These are phyloP conservation scores for Trifolium pratense DNA, from an alignment of 306 rosid genomes.

Conservation along the genomic window DNA sequence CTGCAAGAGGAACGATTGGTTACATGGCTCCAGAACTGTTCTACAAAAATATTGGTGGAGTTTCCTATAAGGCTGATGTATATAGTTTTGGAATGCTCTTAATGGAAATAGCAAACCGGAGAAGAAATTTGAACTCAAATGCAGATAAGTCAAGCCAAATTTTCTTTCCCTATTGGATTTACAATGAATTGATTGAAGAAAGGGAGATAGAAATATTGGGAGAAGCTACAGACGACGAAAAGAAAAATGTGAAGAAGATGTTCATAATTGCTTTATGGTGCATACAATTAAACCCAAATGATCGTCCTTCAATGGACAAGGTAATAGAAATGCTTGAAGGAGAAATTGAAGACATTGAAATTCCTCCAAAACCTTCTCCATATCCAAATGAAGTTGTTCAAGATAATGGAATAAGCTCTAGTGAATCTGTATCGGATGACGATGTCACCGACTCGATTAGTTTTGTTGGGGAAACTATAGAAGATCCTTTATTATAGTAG, in stretches of 20 bases:
- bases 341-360: neutral
- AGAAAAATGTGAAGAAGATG: neutral
- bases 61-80: conserved; percentile 5
- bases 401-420: neutral
- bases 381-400: neutral
- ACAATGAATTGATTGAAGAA: conserved; percentile 1
- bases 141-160: neutral
- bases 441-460: neutral
- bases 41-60: conserved; percentile 19
- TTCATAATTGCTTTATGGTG: neutral
- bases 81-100: conserved; percentile 31
- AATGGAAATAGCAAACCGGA: conserved; percentile 15
- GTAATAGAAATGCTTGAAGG: conserved; percentile 2
- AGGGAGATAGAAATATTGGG: neutral
- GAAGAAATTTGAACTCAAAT: neutral
- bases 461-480: neutral
- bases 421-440: neutral
- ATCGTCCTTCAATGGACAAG: neutral
- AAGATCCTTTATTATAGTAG: neutral
- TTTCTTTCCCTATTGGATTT: conserved; percentile 18
- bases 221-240: neutral
- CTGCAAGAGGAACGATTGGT: conserved; percentile 17
- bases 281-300: neutral
- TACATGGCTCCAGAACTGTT: conserved; percentile 27
- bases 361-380: neutral